These are phyloP conservation scores for Termitomyces bulborhizus DNA, from an alignment of 768 basidiomycete genomes.

Conservation along the genomic window DNA sequence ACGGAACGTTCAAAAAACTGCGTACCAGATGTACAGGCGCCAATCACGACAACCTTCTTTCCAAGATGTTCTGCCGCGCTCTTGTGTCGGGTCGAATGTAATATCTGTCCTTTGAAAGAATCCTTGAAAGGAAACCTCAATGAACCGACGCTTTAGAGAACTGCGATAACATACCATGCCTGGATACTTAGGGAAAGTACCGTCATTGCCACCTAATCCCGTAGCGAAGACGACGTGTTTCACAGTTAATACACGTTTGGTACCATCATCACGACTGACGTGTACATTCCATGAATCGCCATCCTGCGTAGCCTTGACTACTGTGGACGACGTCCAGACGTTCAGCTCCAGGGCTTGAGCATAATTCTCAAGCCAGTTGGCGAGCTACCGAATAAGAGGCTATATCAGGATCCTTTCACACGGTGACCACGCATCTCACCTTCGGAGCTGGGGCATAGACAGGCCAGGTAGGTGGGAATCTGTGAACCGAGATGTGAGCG, in stretches of 20 bases:
- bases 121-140: constrained; percentile 25
- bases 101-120: constrained; percentile 53
- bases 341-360: constrained; percentile 55
- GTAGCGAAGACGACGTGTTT: constrained; percentile 47
- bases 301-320: constrained; percentile 27
- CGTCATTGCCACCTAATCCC: constrained; percentile 44
- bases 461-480: constrained; percentile 57
- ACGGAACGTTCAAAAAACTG: not conserved
- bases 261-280: constrained; percentile 28
- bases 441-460: constrained; percentile 51
- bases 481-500: constrained; percentile 11
- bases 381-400: constrained; percentile 31
- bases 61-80: constrained; percentile 51
- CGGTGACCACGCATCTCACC: constrained; percentile 14
- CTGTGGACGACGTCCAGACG: constrained; percentile 51
- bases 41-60: constrained; percentile 68
- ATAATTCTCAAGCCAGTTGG: constrained; percentile 64
- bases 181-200: constrained; percentile 38
- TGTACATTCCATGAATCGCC: constrained; percentile 34
- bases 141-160: not conserved
- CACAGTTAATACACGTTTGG: constrained; percentile 32
- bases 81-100: constrained; percentile 55
- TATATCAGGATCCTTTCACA: not conserved
- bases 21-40: constrained; percentile 53
- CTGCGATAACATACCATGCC: constrained; percentile 30